These are phyloP conservation scores for Penicillium concentricum DNA, from an alignment of 2,329 filamentous ascomycete genomes.

Conservation along the genomic window DNA sequence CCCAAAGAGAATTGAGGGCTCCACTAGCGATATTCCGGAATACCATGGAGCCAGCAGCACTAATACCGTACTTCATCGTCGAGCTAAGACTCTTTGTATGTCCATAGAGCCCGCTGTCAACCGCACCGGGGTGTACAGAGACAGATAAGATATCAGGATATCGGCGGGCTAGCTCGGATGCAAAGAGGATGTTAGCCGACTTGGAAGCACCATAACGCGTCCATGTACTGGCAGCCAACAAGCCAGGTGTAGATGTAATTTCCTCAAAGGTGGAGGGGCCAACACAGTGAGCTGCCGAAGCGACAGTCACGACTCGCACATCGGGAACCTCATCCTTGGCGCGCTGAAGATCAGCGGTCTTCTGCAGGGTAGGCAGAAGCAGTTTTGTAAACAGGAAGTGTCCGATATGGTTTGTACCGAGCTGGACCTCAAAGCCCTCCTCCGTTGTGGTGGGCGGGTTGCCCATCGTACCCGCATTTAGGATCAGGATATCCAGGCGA, in stretches of 20 bases:
- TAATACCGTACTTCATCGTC: slow-evolving; percentile 24
- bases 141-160: slow-evolving; percentile 46
- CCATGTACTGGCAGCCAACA: slow-evolving; percentile 41
- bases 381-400: slow-evolving; percentile 48
- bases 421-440: slow-evolving; percentile 46
- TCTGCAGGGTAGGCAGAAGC: slow-evolving; percentile 42
- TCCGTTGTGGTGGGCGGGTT: slow-evolving; percentile 38
- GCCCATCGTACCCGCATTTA: slow-evolving; percentile 51
- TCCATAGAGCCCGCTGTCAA: slow-evolving; percentile 42
- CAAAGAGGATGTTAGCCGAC: slow-evolving; percentile 51
- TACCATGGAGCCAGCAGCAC: slow-evolving; percentile 21
- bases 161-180: slow-evolving; percentile 46
- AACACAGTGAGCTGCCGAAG: slow-evolving; percentile 38
- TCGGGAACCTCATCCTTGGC: slow-evolving; percentile 32
- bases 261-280: slow-evolving; percentile 34
- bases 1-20: slow-evolving; percentile 45
- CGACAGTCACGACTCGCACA: slow-evolving; percentile 36
- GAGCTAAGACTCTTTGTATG: slow-evolving; percentile 27
- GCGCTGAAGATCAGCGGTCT: slow-evolving; percentile 31
- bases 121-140: slow-evolving; percentile 52
- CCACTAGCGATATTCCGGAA: slow-evolving; percentile 37
- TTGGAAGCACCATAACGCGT: slow-evolving; percentile 54
- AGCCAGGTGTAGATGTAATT: slow-evolving; percentile 38
- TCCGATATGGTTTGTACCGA: slow-evolving; percentile 50
- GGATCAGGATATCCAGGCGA: slow-evolving; percentile 47